Percentiles rank a stretch among this genome's conserved stretches.
Evolutionary conservation across 495 filamentous ascomycete species (phyloP).

Genomic region (Hypoxylon intermedium): DNA sequence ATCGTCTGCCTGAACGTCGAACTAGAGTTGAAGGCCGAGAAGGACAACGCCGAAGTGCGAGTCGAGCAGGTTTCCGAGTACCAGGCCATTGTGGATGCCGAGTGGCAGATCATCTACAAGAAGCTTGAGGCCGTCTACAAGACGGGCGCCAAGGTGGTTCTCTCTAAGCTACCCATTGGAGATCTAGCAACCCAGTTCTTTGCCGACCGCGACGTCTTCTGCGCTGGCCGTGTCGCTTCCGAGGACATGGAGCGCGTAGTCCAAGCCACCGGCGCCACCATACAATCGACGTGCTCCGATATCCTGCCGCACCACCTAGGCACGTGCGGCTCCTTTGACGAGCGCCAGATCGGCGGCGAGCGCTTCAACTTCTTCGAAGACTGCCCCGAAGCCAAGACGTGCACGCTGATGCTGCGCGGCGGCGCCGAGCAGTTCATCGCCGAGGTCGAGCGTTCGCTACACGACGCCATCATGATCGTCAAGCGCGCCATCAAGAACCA

Average conservation of each 20-base stretch:
- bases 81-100: slow-evolving; percentile 97
- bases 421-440: slow-evolving; percentile 99
- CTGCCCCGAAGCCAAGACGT: slow-evolving; percentile 93
- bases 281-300: slow-evolving; percentile 96
- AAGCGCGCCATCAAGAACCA: slow-evolving; percentile 94
- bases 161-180: slow-evolving; percentile 96
- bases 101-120: slow-evolving; percentile 99
- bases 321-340: slow-evolving; percentile 88
- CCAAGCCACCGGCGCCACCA: slow-evolving; percentile 88
- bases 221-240: slow-evolving; percentile 88
- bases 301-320: slow-evolving; percentile 89
- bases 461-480: slow-evolving; percentile 99
- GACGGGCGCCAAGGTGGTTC: slow-evolving; percentile 93
- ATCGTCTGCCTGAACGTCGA: slow-evolving; percentile 98
- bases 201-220: slow-evolving; percentile 97
- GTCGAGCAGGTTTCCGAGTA: slow-evolving; percentile 99
- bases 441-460: slow-evolving; percentile 93
- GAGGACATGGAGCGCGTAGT: slow-evolving; percentile 97
- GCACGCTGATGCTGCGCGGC: slow-evolving; percentile 92
- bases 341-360: slow-evolving; percentile 95
- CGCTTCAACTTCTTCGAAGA: slow-evolving; percentile 98
- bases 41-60: slow-evolving; percentile 97
- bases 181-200: slow-evolving; percentile 98
- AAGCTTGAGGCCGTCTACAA: slow-evolving; percentile 93
- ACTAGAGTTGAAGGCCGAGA: slow-evolving; percentile 96